phyloP scores from a whole-genome alignment of 1,284 basidiomycete species.

The Sporisorium scitamineum region DNA sequence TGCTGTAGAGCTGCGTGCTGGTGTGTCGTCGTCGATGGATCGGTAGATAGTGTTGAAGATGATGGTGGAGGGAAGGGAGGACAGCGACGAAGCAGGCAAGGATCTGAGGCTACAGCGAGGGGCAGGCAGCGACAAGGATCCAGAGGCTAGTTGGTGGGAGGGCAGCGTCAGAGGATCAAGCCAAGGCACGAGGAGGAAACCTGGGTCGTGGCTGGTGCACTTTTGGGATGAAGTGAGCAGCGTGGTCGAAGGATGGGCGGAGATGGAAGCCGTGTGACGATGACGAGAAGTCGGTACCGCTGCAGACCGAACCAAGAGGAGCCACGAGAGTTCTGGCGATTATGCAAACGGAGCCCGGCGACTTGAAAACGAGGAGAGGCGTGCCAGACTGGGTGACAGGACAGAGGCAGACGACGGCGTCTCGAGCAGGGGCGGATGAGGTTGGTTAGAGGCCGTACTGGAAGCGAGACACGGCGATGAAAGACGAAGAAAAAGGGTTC shows the following conservation, averaged over 20 bases:
- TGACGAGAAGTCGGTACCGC: slow-evolving; percentile 17
- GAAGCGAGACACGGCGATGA: slow-evolving; percentile 12
- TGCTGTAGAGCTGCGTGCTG: not conserved
- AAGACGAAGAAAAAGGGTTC: not conserved
- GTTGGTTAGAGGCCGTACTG: slow-evolving; percentile 20
- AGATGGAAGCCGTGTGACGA: slow-evolving; percentile 23
- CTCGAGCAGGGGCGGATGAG: slow-evolving; percentile 2
- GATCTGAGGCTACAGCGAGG: not conserved
- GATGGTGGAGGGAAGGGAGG: slow-evolving; percentile 1
- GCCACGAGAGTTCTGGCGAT: slow-evolving; percentile 10
- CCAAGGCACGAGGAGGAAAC: slow-evolving; percentile 20
- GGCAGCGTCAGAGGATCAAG: not conserved
- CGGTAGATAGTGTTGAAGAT: not conserved
- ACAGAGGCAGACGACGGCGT: slow-evolving; percentile 11
- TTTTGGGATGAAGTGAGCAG: slow-evolving; percentile 16
- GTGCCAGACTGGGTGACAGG: not conserved
- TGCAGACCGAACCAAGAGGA: not conserved
- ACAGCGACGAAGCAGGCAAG: not conserved
- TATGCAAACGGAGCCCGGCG: slow-evolving; percentile 2
- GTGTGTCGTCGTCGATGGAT: slow-evolving; percentile 4
- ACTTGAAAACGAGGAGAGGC: not conserved
- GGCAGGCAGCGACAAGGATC: not conserved
- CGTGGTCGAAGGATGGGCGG: slow-evolving; percentile 8
- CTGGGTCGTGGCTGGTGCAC: slow-evolving; percentile 22
- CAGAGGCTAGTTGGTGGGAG: no score